Evolutionary conservation across 2,329 filamentous ascomycete genomes (phyloP).

Genomic region (Eurotiales sp.): DNA sequence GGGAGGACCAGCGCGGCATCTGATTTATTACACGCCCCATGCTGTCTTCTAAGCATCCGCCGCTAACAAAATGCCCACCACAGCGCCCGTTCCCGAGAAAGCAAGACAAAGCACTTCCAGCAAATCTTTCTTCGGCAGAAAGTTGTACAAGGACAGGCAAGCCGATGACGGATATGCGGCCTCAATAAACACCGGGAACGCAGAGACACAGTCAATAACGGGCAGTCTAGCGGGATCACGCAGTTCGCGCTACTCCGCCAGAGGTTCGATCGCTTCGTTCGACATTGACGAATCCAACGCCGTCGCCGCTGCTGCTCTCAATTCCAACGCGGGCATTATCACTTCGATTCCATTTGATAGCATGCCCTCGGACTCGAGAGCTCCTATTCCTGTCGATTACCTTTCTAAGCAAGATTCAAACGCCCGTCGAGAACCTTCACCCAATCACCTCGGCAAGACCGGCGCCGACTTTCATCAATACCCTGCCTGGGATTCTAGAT

Average conservation of each 20-base stretch:
- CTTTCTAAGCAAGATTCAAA: constrained; percentile 61
- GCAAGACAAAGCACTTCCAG: constrained; percentile 75
- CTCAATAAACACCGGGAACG: constrained; percentile 41
- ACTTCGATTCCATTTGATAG: constrained; percentile 84
- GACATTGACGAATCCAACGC: constrained; percentile 60
- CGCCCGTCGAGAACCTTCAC: constrained; percentile 66
- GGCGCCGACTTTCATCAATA: constrained; percentile 85
- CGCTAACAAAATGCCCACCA: constrained; percentile 45
- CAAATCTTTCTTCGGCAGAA: constrained; percentile 84
- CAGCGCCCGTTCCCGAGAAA: constrained; percentile 69
- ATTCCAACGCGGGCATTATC: constrained; percentile 75
- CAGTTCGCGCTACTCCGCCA: constrained; percentile 68
- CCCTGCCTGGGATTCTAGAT: constrained; percentile 63
- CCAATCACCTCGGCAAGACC: constrained; percentile 77
- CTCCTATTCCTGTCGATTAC: constrained; percentile 70
- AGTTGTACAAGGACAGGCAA: constrained; percentile 66
- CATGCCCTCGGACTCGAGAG: constrained; percentile 61
- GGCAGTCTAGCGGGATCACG: constrained; percentile 62
- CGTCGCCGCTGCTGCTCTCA: constrained; percentile 61
- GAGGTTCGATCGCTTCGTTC: constrained; percentile 68
- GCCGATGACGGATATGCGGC: constrained; percentile 62
- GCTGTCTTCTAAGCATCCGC: constrained; percentile 25
- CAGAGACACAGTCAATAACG: constrained; percentile 46
- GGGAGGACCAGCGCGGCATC: constrained; percentile 16
- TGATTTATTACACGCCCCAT: constrained; percentile 9